A percentile compares a stretch with the other conserved stretches of the same genome.
These are phyloP conservation scores for Talinum fruticosum DNA, from an alignment of 148 eudicot species.

Conservation along the genomic window DNA sequence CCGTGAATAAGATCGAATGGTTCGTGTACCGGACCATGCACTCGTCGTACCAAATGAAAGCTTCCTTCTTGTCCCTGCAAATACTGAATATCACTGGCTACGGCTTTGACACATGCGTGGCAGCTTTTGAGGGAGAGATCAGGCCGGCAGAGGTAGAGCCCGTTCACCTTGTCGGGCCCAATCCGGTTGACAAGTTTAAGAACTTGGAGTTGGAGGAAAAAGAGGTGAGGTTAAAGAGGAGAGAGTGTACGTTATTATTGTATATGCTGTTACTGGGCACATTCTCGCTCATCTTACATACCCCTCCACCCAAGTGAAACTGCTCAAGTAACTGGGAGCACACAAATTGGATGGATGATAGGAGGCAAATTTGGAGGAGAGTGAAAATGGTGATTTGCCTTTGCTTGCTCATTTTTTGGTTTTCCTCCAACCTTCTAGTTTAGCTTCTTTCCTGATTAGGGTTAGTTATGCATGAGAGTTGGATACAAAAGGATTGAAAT, in stretches of 20 bases:
- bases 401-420: no score
- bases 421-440: no score
- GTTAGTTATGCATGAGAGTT: no score
- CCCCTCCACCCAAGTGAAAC: neutral
- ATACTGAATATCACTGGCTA: neutral
- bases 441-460: no score
- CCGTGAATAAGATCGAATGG: slow-evolving; percentile 1
- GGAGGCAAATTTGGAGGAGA: no score
- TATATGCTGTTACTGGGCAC: slow-evolving; percentile 11
- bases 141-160: slow-evolving; percentile 23
- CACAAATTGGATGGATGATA: neutral
- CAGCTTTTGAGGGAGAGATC: slow-evolving; percentile 21
- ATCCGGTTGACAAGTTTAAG: slow-evolving; percentile 1
- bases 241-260: slow-evolving; percentile 14
- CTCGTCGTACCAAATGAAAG: slow-evolving; percentile 6
- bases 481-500: no score
- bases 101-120: neutral
- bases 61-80: slow-evolving; percentile 15
- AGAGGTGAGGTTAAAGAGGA: slow-evolving; percentile 1
- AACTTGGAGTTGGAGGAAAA: slow-evolving; percentile 3
- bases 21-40: slow-evolving; percentile 29
- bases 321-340: slow-evolving; percentile 19
- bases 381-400: no score
- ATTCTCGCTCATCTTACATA: neutral
- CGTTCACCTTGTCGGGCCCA: slow-evolving; percentile 14